Conservation (phyloP, 2,329 filamentous ascomycete genomes). For the Fusarium sp. region DNA sequence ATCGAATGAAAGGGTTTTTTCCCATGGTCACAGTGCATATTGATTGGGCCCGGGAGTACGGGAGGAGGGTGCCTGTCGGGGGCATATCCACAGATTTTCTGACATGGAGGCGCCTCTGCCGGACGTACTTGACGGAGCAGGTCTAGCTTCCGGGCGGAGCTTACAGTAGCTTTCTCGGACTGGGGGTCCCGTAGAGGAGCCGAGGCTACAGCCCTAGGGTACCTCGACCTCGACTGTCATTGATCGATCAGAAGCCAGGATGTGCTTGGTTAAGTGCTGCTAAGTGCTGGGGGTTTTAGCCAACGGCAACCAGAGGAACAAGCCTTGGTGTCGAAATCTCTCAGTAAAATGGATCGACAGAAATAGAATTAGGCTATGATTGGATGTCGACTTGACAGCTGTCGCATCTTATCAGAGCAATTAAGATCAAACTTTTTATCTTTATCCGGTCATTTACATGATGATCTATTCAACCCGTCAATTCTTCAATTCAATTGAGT, state of each 20-base stretch:
- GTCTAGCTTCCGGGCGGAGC: slow-evolving; percentile 23
- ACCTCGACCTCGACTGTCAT: slow-evolving; percentile 16
- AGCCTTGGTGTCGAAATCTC: slow-evolving; percentile 2
- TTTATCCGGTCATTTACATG: not conserved
- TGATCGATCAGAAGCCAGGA: slow-evolving; percentile 29
- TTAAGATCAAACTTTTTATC: slow-evolving; percentile 1
- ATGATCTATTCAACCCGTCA: not conserved
- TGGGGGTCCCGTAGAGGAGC: slow-evolving; percentile 6
- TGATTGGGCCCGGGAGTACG: slow-evolving; percentile 12
- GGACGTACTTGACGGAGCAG: slow-evolving; percentile 4
- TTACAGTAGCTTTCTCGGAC: not conserved
- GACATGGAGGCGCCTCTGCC: not conserved
- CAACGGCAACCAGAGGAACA: slow-evolving; percentile 16
- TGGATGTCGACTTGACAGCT: slow-evolving; percentile 21
- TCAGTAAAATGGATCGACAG: slow-evolving; percentile 7
- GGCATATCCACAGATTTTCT: not conserved
- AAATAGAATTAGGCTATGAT: slow-evolving; percentile 6
- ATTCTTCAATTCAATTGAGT: not conserved
- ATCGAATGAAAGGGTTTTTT: slow-evolving; percentile 12
- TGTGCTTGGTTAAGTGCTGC: slow-evolving; percentile 2
- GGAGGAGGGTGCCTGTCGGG: not conserved
- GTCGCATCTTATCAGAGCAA: slow-evolving; percentile 14
- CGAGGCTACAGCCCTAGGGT: slow-evolving; percentile 11
- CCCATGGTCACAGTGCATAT: slow-evolving; percentile 13
- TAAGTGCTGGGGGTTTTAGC: not conserved